Evolutionary conservation across 768 basidiomycete genomes (phyloP), one percentile per base, ranked within the genome.

Genomic region (Gloeostereum incarnatum): DNA sequence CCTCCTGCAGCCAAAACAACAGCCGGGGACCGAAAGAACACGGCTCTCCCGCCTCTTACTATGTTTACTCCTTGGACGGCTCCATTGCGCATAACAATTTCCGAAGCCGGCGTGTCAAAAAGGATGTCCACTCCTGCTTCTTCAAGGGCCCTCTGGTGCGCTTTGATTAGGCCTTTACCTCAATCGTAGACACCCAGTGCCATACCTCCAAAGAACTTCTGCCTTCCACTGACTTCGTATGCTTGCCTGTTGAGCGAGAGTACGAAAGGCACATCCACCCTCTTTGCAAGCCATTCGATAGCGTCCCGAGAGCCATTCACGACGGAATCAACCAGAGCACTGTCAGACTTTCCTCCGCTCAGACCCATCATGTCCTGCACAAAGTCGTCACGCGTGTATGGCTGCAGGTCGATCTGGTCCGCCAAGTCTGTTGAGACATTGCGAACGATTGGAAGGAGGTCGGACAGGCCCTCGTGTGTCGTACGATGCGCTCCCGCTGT

Each of bases 131-230:
- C 68, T 0, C 73, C 71, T 11, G 63, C 68, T 31, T 62, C 55
- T 39, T 57, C 46, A 41, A 82, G 61, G 1, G 72, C 72, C 13
- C 49, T 51, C 27, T 62, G 64, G 53, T 81, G 75, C 3, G 77
- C 69, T 31, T 50, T 60, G 37, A 83, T 77, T 8, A 83, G 56
- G 2, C 81, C 79, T 50, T 81, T 83, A 8, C 81, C 81, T 2
- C 80, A 80, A 26, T 73, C 71, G 38, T 71, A 62, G n/a, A 74
- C 71, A 45, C 69, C 66, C 18, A 81, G 62, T 6, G 69, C 76
- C 56, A 83, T 56, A 5, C 80, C 81, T 16, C 81, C 80, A 80
- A 80, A 83, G 49, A 83, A 83, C 43, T 66, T 76, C 45, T 76
- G 70, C 40, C 70, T 61, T 27, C 77, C 78, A 16, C 68, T 57